Percentiles rank a stretch among this genome's conserved stretches.
Conservation (phyloP, 257 asterid genomes). For the Solanum arcanum region DNA sequence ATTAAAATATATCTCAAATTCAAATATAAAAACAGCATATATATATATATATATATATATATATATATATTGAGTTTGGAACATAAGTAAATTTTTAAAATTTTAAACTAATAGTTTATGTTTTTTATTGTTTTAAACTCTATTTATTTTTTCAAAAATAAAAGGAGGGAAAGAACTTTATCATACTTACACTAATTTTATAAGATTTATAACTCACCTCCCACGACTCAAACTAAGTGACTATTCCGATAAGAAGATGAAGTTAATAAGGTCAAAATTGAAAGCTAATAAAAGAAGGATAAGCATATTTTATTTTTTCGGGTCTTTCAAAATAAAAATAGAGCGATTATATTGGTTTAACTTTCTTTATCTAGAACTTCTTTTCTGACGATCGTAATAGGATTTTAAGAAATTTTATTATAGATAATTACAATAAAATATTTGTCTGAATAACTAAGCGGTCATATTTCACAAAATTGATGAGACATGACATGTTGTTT, state of each 20-base stretch:
- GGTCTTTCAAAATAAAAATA: too few species aligned
- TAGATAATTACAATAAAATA: too few species aligned
- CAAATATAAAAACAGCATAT: neutral
- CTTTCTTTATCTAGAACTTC: too few species aligned
- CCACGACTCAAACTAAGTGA: fast-evolving
- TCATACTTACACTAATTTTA: neutral
- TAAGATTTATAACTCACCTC: neutral
- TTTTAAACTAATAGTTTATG: neutral
- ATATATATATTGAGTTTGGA: neutral
- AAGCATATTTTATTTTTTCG: fast-evolving
- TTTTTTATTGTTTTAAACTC: neutral
- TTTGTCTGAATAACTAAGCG: too few species aligned
- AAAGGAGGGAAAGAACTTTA: neutral
- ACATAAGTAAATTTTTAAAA: neutral
- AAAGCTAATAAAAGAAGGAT: neutral
- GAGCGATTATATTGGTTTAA: too few species aligned
- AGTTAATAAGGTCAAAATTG: neutral
- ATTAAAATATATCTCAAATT: neutral
- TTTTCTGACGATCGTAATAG: too few species aligned
- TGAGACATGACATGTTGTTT: neutral
- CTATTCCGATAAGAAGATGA: neutral
- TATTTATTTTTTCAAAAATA: neutral
- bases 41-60: neutral
- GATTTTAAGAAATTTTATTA: too few species aligned
- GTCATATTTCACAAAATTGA: neutral